These are phyloP conservation scores for Apiospora kogelbergensis DNA, from an alignment of 2,329 filamentous ascomycete genomes.

Conservation along the genomic window DNA sequence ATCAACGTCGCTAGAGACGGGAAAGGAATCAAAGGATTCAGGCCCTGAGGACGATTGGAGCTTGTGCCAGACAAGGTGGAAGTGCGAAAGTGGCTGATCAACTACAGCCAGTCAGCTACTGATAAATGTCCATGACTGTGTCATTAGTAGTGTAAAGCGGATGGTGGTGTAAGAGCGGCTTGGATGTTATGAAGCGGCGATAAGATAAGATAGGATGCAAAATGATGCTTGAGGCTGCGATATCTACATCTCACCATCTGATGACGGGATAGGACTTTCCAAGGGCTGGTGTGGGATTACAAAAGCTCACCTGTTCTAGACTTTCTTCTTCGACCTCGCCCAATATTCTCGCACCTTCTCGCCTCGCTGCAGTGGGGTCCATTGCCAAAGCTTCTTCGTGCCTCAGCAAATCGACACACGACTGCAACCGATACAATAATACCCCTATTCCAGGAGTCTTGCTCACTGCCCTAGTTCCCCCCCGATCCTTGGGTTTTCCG, in stretches of 20 bases:
- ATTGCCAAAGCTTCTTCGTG: constrained; percentile 19
- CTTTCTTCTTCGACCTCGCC: constrained; percentile 56
- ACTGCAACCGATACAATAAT: neutral
- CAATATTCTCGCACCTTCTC: constrained; percentile 49
- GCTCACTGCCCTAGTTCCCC: neutral
- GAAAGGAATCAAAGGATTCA: constrained; percentile 35
- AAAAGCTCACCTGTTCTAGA: constrained; percentile 55
- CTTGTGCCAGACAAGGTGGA: constrained; percentile 14
- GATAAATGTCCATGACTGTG: neutral
- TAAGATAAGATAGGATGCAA: constrained; percentile 27
- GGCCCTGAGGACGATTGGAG: constrained; percentile 16
- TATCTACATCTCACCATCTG: neutral
- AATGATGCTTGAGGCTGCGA: constrained; percentile 1
- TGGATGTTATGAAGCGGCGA: constrained; percentile 16
- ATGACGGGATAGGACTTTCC: neutral
- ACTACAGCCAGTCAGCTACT: neutral
- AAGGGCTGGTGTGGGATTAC: neutral
- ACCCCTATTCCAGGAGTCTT: neutral
- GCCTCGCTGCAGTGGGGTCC: constrained; percentile 37
- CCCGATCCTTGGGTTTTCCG: neutral
- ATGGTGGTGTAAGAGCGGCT: neutral
- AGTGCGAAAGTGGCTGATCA: neutral
- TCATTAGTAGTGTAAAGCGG: neutral
- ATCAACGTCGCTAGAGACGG: constrained; percentile 47
- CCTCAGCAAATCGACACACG: neutral